Evolutionary conservation across 768 basidiomycete genomes (phyloP), one percentile per base, ranked within the genome.

Genomic region (Pleurotus cornucopiae): DNA sequence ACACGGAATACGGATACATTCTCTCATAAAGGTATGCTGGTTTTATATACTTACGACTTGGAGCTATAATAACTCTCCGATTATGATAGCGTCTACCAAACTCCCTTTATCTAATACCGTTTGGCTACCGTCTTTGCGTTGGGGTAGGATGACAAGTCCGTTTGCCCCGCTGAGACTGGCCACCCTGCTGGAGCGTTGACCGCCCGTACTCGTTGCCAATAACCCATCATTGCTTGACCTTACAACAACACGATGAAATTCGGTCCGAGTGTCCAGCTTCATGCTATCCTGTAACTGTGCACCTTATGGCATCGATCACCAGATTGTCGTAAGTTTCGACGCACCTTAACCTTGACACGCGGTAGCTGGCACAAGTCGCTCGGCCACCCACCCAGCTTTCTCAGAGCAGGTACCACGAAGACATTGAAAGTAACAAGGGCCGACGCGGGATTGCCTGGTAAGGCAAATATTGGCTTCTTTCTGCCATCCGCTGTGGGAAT

Each of bases 391-490:
- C 86, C 89, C 44, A 94, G 68, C 53, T 68, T 77, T 57, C 91
- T 72, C 45, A 95, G 72, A 6, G 91, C 89, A 5, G 93, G 93
- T 0, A 94, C 66, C 14, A 93, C 91, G 64, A 94, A 94, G 2
- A 94, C 66, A 62, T 91, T 79, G 70, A 94, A 94, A 5, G 85
- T 91, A 11, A 94, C 91, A 16, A 96, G 76, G 13, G 93, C 93
- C 3, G 86, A 86, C 0, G 93, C 93, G 0, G 93, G 93, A 66
- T 95, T 94, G 1, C 93, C 93, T 0, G 93, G 93, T 1, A 96
- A 79, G 0, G 90, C 91, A 63, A 96, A 95, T 9, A 91, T 63
- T 4, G 85, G 84, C 61, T 87, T 91, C 26, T 67, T 64, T n/a
- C 66, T 63, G 7, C 65, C 63, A 25, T 66, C 63, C 3, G 67